Evolutionary conservation across 2,329 filamentous ascomycete species (phyloP).

Genomic region (Lasiodiplodia gonubiensis): DNA sequence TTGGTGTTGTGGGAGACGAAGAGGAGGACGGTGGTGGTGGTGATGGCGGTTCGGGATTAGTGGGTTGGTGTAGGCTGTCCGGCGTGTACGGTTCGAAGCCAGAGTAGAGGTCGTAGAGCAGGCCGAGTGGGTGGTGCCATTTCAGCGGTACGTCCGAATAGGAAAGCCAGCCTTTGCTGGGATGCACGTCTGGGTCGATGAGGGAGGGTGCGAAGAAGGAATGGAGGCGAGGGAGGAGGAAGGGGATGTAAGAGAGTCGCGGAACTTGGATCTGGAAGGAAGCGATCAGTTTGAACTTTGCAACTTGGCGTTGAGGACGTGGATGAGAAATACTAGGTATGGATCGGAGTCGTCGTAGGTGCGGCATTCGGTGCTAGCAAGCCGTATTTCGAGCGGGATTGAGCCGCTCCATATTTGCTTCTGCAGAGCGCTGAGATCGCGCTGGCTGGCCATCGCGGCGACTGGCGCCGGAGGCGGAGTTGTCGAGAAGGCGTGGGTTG

Average conservation of each 20-base stretch:
- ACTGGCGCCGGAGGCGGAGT: slow-evolving; percentile 30
- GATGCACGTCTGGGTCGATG: slow-evolving; percentile 61
- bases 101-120: slow-evolving; percentile 73
- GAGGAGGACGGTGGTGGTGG: slow-evolving; percentile 18
- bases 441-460: slow-evolving; percentile 33
- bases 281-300: background rate
- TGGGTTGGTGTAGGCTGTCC: slow-evolving; percentile 22
- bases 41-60: background rate
- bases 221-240: slow-evolving; percentile 67
- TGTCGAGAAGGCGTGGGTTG: background rate
- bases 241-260: slow-evolving; percentile 71
- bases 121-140: slow-evolving; percentile 73
- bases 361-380: slow-evolving; percentile 65
- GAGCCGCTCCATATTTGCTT: slow-evolving; percentile 64
- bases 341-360: slow-evolving; percentile 65
- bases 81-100: slow-evolving; percentile 56
- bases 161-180: slow-evolving; percentile 66
- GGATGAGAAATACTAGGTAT: slow-evolving; percentile 57
- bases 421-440: slow-evolving; percentile 50
- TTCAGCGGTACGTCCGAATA: slow-evolving; percentile 72
- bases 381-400: slow-evolving; percentile 64
- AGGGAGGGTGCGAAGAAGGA: slow-evolving; percentile 65
- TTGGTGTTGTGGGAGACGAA: background rate
- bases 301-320: background rate
- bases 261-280: slow-evolving; percentile 61